Evolutionary conservation across 2,329 filamentous ascomycete species (phyloP), one percentile per base, ranked within the genome.

Genomic region (Colletotrichum endophyticum): DNA sequence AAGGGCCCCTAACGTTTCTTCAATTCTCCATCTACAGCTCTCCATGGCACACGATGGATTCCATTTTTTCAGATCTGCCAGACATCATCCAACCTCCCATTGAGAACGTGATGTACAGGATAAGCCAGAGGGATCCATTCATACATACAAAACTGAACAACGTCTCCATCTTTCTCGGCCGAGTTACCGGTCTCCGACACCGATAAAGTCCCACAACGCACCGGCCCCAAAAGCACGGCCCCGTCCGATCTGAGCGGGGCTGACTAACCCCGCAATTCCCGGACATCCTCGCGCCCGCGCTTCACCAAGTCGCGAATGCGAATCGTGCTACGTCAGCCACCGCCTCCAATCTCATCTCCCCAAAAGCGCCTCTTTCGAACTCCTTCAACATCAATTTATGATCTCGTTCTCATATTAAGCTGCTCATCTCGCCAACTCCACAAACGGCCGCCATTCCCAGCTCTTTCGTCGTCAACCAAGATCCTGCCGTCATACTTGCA

Each of bases 181-280:
- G 30, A 63, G 3, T 16, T n/a, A 2, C 59, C 30, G 59, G 59
- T 63, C 59, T 63, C 59, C 59, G 59, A 63, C 25, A 1, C 56
- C 56, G 22, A n/a, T 2, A 25, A 22, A 13, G 16, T 32, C 25
- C 32, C 57, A 13, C 57, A 22, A 3, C 36, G 34, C 62, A 61
- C 53, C 28, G 53, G 28, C 28, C 30, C 53, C 53, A 6, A 19
- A 12, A 66, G 63, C 63, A 66, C 63, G 63, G 63, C 63, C 39
- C 27, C 63, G 39, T 66, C 63, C 63, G 63, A 66, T 64, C 32
- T 44, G 3, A 16, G 16, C 27, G 36, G 36, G 63, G 39, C 36
- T 66, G 36, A 66, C 63, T 30, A 66, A 66, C 63, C 63, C 63
- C 63, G 49, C 39, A 66, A 30, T 66, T 53, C 36, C 63, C 63